Percentiles rank a stretch among this genome's conserved stretches.
Evolutionary conservation across 768 basidiomycete species (phyloP).

Genomic region (Pleurotus giganteus): DNA sequence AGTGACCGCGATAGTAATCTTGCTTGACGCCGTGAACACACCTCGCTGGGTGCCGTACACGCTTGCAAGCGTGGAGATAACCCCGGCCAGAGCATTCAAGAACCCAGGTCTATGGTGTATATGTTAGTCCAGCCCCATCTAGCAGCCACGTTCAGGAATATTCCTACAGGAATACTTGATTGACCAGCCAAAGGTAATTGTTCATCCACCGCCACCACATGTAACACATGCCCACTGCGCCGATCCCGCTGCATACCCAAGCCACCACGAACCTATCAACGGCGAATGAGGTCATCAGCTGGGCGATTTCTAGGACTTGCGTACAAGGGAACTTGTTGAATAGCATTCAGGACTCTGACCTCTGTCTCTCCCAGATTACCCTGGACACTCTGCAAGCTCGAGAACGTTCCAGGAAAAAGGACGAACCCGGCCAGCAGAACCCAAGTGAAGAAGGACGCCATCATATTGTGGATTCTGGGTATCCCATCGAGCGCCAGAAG

Average conservation of each 20-base stretch:
- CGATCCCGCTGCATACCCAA: conserved; percentile 53
- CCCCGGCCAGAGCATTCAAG: conserved; percentile 54
- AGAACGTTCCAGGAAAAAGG: conserved; percentile 61
- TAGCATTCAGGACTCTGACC: conserved; percentile 28
- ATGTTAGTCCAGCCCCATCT: not conserved
- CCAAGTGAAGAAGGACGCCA: conserved; percentile 63
- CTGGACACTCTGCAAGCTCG: conserved; percentile 37
- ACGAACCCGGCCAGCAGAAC: conserved; percentile 61
- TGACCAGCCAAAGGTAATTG: conserved; percentile 59
- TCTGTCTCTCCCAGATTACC: conserved; percentile 25
- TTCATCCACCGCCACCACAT: conserved; percentile 58
- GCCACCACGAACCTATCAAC: conserved; percentile 49
- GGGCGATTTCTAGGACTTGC: conserved; percentile 16
- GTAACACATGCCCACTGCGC: conserved; percentile 52
- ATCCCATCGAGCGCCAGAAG: conserved; percentile 59
- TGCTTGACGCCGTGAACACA: conserved; percentile 38
- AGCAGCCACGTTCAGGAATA: not conserved
- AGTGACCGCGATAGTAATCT: conserved; percentile 49
- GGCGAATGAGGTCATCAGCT: conserved; percentile 1
- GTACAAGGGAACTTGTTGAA: conserved; percentile 47
- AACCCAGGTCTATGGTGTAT: conserved; percentile 46
- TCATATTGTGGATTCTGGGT: conserved; percentile 43
- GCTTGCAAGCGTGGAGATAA: conserved; percentile 52
- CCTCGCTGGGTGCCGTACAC: conserved; percentile 50
- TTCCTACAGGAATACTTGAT: conserved; percentile 52